Conservation (phyloP, 768 basidiomycete genomes). For the Boletus tomentosulus region DNA sequence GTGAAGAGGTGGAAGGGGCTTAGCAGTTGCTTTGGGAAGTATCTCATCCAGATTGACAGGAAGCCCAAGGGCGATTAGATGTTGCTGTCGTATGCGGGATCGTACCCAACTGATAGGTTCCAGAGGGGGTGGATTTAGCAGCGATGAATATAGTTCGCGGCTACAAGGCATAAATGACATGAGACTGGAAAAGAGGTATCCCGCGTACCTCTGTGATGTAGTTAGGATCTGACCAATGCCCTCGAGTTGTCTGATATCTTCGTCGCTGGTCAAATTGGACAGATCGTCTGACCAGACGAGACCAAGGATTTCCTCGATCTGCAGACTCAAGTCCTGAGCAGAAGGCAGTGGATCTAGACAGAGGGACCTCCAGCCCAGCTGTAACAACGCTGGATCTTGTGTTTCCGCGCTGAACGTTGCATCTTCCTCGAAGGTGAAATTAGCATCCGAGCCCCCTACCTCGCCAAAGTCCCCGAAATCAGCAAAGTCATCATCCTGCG, state of each 20-base stretch:
- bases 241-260: conserved; percentile 73
- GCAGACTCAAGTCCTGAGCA: conserved; percentile 49
- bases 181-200: conserved; percentile 16
- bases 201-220: conserved; percentile 63
- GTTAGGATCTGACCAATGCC: conserved; percentile 78
- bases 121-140: conserved; percentile 67
- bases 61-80: conserved; percentile 86
- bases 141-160: conserved; percentile 70
- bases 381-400: conserved; percentile 38
- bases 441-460: conserved; percentile 37
- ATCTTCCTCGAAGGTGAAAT: conserved; percentile 38
- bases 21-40: conserved; percentile 60
- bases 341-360: conserved; percentile 62
- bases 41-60: conserved; percentile 96
- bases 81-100: conserved; percentile 85
- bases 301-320: conserved; percentile 61
- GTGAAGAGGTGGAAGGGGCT: conserved; percentile 72
- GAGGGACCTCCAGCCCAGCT: conserved; percentile 56
- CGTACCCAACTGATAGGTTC: conserved; percentile 94
- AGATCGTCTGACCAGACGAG: conserved; percentile 62
- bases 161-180: conserved; percentile 38
- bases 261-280: conserved; percentile 55
- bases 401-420: conserved; percentile 11
- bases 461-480: conserved; percentile 89
- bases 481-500: conserved; percentile 71